phyloP scores from a whole-genome alignment of 2,329 filamentous ascomycete genomes.

The Aureobasidium sp. region DNA sequence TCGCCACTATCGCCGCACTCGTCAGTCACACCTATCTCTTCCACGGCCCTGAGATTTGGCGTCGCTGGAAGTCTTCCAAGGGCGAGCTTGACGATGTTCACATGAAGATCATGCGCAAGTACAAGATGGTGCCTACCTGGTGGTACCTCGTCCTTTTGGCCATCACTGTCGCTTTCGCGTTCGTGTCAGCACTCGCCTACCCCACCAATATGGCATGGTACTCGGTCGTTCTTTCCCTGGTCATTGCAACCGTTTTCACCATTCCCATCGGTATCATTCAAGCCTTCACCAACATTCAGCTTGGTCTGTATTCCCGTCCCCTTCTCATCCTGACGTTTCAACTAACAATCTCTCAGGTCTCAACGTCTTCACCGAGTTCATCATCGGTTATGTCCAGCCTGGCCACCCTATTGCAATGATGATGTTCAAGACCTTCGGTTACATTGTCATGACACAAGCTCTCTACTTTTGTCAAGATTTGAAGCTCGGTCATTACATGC shows the following conservation, averaged over 20 bases:
- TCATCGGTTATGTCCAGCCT: slow-evolving; percentile 75
- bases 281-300: slow-evolving; percentile 67
- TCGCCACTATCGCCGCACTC: slow-evolving; percentile 71
- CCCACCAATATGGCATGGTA: slow-evolving; percentile 82
- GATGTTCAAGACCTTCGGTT: slow-evolving; percentile 88
- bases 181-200: slow-evolving; percentile 41
- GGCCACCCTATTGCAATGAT: slow-evolving; percentile 84
- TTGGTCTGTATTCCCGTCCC: too few species aligned
- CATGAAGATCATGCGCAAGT: slow-evolving; percentile 73
- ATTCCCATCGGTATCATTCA: slow-evolving; percentile 89
- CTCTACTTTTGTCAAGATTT: slow-evolving; percentile 84
- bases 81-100: slow-evolving; percentile 63
- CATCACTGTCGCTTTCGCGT: slow-evolving; percentile 21
- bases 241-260: slow-evolving; percentile 71
- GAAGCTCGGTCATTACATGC: slow-evolving; percentile 84
- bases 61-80: slow-evolving; percentile 57
- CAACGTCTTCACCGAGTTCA: slow-evolving; percentile 39
- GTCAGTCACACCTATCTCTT: slow-evolving; percentile 76
- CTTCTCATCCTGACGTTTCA: too few species aligned
- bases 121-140: slow-evolving; percentile 69
- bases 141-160: slow-evolving; percentile 54
- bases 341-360: too few species aligned
- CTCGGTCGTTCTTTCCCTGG: slow-evolving; percentile 68
- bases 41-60: slow-evolving; percentile 79
- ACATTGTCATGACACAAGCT: slow-evolving; percentile 54